Base-by-base conservation (phyloP, 2,329 filamentous ascomycete species). In the Trichoderma asperellum region DNA sequence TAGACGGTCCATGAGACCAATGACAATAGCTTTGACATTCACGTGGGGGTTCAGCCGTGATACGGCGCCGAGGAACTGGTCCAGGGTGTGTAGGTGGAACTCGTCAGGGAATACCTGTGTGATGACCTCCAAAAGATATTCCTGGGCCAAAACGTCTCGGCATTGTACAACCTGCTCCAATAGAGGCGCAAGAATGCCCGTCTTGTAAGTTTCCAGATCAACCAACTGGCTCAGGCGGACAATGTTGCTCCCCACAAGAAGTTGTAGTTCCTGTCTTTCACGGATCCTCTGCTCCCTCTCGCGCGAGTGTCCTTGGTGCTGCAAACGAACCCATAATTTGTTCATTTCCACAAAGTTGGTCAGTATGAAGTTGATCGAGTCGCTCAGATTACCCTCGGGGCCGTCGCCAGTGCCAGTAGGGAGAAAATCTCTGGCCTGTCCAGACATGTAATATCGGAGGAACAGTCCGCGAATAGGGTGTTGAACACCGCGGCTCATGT, bases 341-440 rank as follows among this genome's bases (percentile, higher is more conserved):
- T 99, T 99, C 96, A 99, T 99, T 82, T 99, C 96, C 74, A 99
- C 96, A 77, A 99, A 99, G 77, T 99, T 99, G 71, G 96, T 99
- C 77, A 99, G 83, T 68, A 98, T 91, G 78, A 99, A 99, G 83
- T 93, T 97, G 82, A 99, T 97, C 43, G 94, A 97, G 81, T 99
- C 96, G 79, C 97, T 93, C 60, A 98, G 84, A 76, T 97, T 98
- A 62, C 96, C 96, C 79, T 98, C 94, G 2, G 95, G 94, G 0
- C 96, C 96, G 70, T 98, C 95, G 61, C 93, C 88, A 71, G 89
- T 90, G 59, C 92, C 92, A 1, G 88, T 88, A 0, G 96, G 96
- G 63, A 99, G 85, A 78, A 89, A 89, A 80, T 99, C 96, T 76
- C 96, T 88, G 49, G 96, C 95, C 83, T 99, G 96, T 47, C 96